Conservation (phyloP, 2,329 filamentous ascomycete genomes). For the Aspergillus thermomutatus region DNA sequence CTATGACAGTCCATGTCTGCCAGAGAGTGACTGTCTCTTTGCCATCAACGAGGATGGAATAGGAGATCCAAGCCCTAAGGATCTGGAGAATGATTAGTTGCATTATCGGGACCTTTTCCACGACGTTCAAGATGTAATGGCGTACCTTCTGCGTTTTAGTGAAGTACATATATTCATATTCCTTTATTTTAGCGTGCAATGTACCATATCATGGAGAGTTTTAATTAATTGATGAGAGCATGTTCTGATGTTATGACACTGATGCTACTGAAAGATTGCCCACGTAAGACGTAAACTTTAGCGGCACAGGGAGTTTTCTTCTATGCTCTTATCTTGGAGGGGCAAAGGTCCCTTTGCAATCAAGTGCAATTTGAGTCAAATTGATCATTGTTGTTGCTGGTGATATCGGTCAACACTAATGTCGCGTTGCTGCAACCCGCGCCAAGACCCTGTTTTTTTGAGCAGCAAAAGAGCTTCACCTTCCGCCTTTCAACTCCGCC, state of each 20-base stretch:
- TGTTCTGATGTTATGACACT: not conserved
- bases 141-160: slow-evolving; percentile 22
- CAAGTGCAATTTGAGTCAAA: not conserved
- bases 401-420: not conserved
- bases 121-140: slow-evolving; percentile 17
- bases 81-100: slow-evolving; percentile 74
- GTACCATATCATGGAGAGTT: not conserved
- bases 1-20: slow-evolving; percentile 95
- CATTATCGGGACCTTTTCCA: slow-evolving; percentile 3
- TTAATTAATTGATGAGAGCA: not conserved
- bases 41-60: slow-evolving; percentile 97
- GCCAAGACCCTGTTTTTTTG: slow-evolving; percentile 40
- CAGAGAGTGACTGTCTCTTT: slow-evolving; percentile 94
- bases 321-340: not conserved
- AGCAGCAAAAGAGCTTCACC: slow-evolving; percentile 21
- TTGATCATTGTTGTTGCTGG: not conserved
- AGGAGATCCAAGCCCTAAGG: slow-evolving; percentile 91
- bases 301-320: too few species aligned
- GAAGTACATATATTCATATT: slow-evolving; percentile 6
- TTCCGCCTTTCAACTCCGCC: slow-evolving; percentile 26
- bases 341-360: not conserved
- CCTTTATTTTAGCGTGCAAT: not conserved
- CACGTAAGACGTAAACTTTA: not conserved
- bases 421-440: slow-evolving; percentile 11
- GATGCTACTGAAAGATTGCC: not conserved